Percentiles rank a stretch among this genome's conserved stretches.
Conservation (phyloP, 106 monocot genomes). For the Gastrodia elata region DNA sequence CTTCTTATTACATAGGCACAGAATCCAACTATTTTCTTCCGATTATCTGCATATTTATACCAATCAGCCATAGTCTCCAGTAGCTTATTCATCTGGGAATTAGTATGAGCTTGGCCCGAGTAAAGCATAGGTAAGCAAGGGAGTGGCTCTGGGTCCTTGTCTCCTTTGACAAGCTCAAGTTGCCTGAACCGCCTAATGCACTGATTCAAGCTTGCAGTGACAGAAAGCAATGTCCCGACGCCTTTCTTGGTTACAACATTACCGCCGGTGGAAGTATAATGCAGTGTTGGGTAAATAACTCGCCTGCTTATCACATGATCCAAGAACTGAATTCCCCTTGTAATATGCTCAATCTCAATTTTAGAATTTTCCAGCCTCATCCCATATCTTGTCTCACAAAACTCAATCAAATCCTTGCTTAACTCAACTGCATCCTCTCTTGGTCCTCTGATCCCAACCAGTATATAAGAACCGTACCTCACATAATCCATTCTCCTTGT, state of each 20-base stretch:
- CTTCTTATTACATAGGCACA: conserved; percentile 94
- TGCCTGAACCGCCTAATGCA: conserved; percentile 68
- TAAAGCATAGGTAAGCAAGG: conserved; percentile 94
- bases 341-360: conserved; percentile 83
- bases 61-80: conserved; percentile 95
- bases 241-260: conserved; percentile 80
- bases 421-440: conserved; percentile 76
- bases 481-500: conserved; percentile 78
- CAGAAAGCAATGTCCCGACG: conserved; percentile 76
- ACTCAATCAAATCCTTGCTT: conserved; percentile 55
- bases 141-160: conserved; percentile 84
- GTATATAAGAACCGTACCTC: conserved; percentile 66
- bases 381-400: conserved; percentile 56
- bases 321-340: conserved; percentile 87
- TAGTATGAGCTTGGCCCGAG: conserved; percentile 91
- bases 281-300: conserved; percentile 76
- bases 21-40: conserved; percentile 92
- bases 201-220: conserved; percentile 65
- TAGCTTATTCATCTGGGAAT: conserved; percentile 97
- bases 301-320: conserved; percentile 76
- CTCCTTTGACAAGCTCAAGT: conserved; percentile 89
- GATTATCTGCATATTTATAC: conserved; percentile 89
- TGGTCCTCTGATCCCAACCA: conserved; percentile 84
- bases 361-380: conserved; percentile 48
- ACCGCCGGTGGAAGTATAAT: conserved; percentile 71